Conservation (phyloP, 129 eudicot genomes). For the Rutidosis leptorrhynchoides region DNA sequence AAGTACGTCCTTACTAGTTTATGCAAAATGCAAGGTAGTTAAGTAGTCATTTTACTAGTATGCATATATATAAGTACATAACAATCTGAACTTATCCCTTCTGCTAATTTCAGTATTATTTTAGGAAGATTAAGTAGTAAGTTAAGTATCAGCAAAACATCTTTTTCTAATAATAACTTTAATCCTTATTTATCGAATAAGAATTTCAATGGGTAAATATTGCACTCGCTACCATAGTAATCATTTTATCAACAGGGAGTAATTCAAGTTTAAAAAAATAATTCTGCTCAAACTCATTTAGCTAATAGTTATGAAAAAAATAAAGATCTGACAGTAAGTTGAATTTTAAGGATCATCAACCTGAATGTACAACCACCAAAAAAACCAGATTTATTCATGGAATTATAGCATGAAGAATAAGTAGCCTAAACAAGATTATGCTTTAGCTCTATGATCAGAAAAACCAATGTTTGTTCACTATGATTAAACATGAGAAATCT, state of each 20-base stretch:
- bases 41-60: not conserved
- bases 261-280: not conserved
- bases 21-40: not conserved
- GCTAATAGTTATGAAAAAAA: slow-evolving; percentile 4
- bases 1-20: not conserved
- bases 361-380: not conserved
- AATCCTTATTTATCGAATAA: too few relatives aligned
- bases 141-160: slow-evolving; percentile 6
- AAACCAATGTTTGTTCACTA: not conserved
- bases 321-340: not conserved
- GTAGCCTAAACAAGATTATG: not conserved
- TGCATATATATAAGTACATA: slow-evolving; percentile 16
- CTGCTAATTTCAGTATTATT: not conserved
- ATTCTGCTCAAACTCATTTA: not conserved
- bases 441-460: not conserved
- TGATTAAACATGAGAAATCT: not conserved
- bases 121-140: slow-evolving; percentile 12
- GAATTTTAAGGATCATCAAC: not conserved
- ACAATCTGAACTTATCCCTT: not conserved
- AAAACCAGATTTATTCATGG: not conserved
- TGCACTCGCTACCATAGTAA: not conserved
- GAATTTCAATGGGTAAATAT: too few relatives aligned
- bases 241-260: slow-evolving; percentile 1
- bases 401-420: not conserved
- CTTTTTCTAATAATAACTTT: too few relatives aligned